These are phyloP conservation scores for Thermothielavioides terrestris DNA, from an alignment of 495 filamentous ascomycete genomes.

Conservation along the genomic window DNA sequence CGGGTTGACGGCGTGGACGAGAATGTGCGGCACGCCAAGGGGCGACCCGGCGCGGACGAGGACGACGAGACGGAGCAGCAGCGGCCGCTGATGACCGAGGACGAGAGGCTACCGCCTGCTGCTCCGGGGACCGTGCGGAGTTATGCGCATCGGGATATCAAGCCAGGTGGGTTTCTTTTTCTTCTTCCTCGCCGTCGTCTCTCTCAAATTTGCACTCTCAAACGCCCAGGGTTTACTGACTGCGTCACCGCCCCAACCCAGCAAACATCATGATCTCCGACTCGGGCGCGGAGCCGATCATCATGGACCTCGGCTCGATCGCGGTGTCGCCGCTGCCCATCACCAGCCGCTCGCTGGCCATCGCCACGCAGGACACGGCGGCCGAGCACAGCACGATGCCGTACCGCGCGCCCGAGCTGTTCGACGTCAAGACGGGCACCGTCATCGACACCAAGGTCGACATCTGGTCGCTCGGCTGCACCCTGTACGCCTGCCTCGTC, in stretches of 20 bases:
- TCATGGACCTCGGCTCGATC: slow-evolving; percentile 97
- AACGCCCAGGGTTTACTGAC: no score
- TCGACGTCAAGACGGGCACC: slow-evolving; percentile 92
- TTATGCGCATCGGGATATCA: slow-evolving; percentile 95
- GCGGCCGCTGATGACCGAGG: slow-evolving; percentile 74
- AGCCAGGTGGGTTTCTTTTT: slow-evolving; percentile 58
- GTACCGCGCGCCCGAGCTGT: slow-evolving; percentile 93
- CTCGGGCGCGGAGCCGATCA: slow-evolving; percentile 73
- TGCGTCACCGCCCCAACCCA: not conserved
- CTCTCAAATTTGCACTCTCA: not conserved
- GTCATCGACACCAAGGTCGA: slow-evolving; percentile 95
- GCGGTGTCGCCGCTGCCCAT: slow-evolving; percentile 85
- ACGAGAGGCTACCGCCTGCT: slow-evolving; percentile 64
- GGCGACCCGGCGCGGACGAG: slow-evolving; percentile 47
- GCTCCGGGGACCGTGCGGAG: slow-evolving; percentile 57
- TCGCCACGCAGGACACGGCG: slow-evolving; percentile 86
- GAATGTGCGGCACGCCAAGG: slow-evolving; percentile 49
- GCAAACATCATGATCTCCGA: slow-evolving; percentile 94
- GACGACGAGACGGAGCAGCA: slow-evolving; percentile 67
- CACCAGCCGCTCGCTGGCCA: slow-evolving; percentile 80
- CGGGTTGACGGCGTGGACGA: slow-evolving; percentile 22
- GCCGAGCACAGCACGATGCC: slow-evolving; percentile 98
- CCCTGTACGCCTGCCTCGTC: slow-evolving; percentile 88
- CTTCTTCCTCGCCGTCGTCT: not conserved
- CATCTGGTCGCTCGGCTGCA: slow-evolving; percentile 96